Conservation (phyloP, 2,329 filamentous ascomycete species). For the Sporothrix phasma region DNA sequence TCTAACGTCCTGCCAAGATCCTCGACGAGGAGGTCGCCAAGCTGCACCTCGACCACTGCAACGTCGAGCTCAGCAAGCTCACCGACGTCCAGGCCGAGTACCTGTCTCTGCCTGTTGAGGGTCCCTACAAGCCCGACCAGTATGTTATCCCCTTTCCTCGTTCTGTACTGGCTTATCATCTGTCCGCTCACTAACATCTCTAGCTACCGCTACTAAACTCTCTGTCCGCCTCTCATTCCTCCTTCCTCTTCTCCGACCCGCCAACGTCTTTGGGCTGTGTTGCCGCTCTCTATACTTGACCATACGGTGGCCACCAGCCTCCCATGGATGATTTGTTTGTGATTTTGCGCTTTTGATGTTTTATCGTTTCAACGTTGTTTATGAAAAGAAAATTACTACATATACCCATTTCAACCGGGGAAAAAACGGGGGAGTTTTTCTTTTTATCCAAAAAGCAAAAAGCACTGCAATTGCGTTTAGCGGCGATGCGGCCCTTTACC, state of each 20-base stretch:
- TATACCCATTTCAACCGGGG: slow-evolving; percentile 19
- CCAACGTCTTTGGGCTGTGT: not conserved
- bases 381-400: slow-evolving; percentile 12
- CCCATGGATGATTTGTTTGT: not conserved
- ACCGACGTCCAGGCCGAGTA: slow-evolving; percentile 86
- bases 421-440: slow-evolving; percentile 9
- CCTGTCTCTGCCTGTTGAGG: slow-evolving; percentile 73
- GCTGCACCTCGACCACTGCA: slow-evolving; percentile 87
- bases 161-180: slow-evolving; percentile 21
- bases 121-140: slow-evolving; percentile 94
- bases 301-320: not conserved
- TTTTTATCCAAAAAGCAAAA: too few relatives aligned
- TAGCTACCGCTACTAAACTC: slow-evolving; percentile 55
- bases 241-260: not conserved
- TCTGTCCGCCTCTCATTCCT: not conserved
- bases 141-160: slow-evolving; percentile 36
- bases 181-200: slow-evolving; percentile 38
- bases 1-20: slow-evolving; percentile 97
- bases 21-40: slow-evolving; percentile 97
- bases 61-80: slow-evolving; percentile 85
- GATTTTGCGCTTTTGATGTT: too few relatives aligned
- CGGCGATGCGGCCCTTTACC: not conserved
- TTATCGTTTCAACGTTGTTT: slow-evolving; percentile 7
- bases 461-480: not conserved
- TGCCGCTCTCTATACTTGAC: slow-evolving; percentile 3